A percentile compares a stretch with the other conserved stretches of the same genome.
phyloP scores from a whole-genome alignment of 345 rosid genomes.

The Dovyalis caffra region DNA sequence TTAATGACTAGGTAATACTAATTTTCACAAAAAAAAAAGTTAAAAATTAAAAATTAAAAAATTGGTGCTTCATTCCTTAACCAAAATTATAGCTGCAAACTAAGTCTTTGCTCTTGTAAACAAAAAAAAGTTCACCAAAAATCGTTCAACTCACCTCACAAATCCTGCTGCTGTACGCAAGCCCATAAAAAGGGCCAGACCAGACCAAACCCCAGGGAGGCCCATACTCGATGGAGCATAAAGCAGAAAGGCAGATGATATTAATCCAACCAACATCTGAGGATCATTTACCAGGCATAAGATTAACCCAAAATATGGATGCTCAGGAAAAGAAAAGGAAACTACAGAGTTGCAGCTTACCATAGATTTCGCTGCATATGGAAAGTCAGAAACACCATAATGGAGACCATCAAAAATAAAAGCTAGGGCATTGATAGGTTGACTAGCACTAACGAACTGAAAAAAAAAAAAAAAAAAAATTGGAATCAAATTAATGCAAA shows the following conservation, averaged over 20 bases:
- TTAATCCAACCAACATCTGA: conserved; percentile 71
- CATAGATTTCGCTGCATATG: conserved; percentile 87
- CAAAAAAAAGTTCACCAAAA: neutral
- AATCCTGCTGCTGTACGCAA: conserved; percentile 74
- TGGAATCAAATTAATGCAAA: conserved; percentile 5
- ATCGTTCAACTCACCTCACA: conserved; percentile 49
- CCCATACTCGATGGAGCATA: conserved; percentile 56
- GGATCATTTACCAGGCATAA: conserved; percentile 15
- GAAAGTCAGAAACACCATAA: conserved; percentile 90
- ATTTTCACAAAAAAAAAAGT: no score
- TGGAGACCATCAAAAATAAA: conserved; percentile 93
- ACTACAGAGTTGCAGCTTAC: conserved; percentile 27
- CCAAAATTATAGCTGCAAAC: neutral
- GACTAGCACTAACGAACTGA: conserved; percentile 87
- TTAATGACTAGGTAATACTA: neutral
- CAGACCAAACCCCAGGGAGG: conserved; percentile 86
- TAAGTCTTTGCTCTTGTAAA: neutral
- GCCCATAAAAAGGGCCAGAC: conserved; percentile 86
- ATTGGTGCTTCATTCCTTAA: neutral
- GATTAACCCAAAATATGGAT: neutral
- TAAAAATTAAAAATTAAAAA: no score
- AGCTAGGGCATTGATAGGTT: conserved; percentile 87
- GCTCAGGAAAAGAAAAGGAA: neutral
- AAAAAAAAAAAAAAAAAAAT: conserved; percentile 8
- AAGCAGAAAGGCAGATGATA: conserved; percentile 65